Evolutionary conservation across 148 eudicot genomes (phyloP).

Genomic region (Rhododendron vialii): DNA sequence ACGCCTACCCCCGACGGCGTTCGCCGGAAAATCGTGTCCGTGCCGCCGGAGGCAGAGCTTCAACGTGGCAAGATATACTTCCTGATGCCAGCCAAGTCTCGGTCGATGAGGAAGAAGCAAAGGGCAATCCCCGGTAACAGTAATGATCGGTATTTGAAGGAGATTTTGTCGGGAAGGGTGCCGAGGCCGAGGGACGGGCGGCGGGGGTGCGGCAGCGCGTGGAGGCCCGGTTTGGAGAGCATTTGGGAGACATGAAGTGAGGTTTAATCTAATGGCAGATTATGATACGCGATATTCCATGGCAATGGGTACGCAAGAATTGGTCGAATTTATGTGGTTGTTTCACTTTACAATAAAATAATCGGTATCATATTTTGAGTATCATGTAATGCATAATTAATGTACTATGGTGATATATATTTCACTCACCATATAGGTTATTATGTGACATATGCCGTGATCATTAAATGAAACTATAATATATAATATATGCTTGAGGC

Average conservation of each 20-base stretch:
- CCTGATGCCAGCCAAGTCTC: conserved; percentile 39
- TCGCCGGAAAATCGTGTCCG: conserved; percentile 35
- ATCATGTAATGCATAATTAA: too few species aligned
- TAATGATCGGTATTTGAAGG: conserved; percentile 65
- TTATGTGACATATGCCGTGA: too few species aligned
- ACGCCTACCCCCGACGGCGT: conserved; percentile 23
- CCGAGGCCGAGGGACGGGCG: conserved; percentile 53
- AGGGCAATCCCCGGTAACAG: background rate
- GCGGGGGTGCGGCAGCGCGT: conserved; percentile 59
- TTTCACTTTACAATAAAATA: too few species aligned
- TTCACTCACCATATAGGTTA: too few species aligned
- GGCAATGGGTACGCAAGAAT: too few species aligned
- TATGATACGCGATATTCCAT: too few species aligned
- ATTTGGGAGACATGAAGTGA: conserved; percentile 46
- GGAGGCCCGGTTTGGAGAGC: conserved; percentile 78
- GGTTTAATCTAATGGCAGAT: conserved; percentile 1
- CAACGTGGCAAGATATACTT: conserved; percentile 83
- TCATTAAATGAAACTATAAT: too few species aligned
- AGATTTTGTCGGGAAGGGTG: conserved; percentile 57
- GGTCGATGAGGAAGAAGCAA: conserved; percentile 21
- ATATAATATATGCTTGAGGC: too few species aligned
- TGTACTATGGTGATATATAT: too few species aligned
- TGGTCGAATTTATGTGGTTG: too few species aligned
- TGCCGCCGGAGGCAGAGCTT: conserved; percentile 69
- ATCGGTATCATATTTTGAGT: too few species aligned